These are phyloP conservation scores for Lumnitzera littorea DNA, from an alignment of 345 rosid species.

Conservation along the genomic window DNA sequence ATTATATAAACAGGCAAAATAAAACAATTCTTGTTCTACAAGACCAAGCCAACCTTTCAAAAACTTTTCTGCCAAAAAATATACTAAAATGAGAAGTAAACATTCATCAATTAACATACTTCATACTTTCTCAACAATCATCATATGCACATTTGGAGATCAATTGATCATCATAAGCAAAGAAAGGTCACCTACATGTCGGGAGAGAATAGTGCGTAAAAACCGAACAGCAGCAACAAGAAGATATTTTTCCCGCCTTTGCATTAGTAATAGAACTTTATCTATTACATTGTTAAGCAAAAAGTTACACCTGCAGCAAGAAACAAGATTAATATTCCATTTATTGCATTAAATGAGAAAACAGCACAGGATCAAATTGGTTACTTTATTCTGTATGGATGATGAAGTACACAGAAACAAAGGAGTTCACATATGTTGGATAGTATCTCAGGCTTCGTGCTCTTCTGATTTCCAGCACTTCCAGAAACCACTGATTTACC, in stretches of 20 bases:
- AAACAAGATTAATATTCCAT: constrained; percentile 15
- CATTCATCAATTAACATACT: neutral
- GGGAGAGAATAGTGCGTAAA: constrained; percentile 82
- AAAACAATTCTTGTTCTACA: too few species aligned
- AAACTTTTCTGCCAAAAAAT: too few species aligned
- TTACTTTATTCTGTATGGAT: constrained; percentile 92
- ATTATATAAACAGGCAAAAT: too few species aligned
- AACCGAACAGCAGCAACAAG: constrained; percentile 92
- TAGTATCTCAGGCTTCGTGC: constrained; percentile 78
- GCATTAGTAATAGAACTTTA: constrained; percentile 74
- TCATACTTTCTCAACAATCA: neutral
- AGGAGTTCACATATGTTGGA: constrained; percentile 86
- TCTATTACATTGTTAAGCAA: constrained; percentile 72
- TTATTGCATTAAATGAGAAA: constrained; percentile 1
- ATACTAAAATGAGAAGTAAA: too few species aligned
- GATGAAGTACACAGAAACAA: constrained; percentile 92
- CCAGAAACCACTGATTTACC: constrained; percentile 36
- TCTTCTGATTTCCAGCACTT: constrained; percentile 34
- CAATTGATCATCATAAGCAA: neutral
- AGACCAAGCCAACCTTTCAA: too few species aligned
- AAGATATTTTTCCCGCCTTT: constrained; percentile 82
- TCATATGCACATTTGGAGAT: too few species aligned
- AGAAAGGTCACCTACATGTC: constrained; percentile 50
- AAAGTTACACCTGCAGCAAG: constrained; percentile 72
- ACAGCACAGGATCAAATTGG: constrained; percentile 4